These are phyloP conservation scores for Aspergillus floridensis DNA, from an alignment of 2,329 filamentous ascomycete genomes.

Conservation along the genomic window DNA sequence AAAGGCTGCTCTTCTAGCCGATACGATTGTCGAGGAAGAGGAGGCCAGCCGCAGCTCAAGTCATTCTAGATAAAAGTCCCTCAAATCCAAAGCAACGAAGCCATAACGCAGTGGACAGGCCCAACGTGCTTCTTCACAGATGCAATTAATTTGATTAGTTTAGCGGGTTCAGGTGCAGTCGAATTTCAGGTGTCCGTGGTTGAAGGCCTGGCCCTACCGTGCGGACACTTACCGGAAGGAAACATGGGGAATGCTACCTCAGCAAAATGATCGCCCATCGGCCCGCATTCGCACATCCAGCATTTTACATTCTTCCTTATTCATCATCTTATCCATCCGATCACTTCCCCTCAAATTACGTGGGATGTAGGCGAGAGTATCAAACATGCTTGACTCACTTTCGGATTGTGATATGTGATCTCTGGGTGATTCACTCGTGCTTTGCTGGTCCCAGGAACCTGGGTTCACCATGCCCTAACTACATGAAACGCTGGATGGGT, in stretches of 20 bases:
- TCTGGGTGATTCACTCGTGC: too few species aligned
- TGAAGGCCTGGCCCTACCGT: background rate
- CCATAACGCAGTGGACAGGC: background rate
- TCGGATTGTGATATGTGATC: too few species aligned
- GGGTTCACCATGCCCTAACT: too few species aligned
- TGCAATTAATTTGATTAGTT: background rate
- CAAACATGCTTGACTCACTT: too few species aligned
- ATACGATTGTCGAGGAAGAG: constrained; percentile 35
- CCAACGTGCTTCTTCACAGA: background rate
- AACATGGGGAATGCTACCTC: background rate
- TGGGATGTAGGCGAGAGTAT: too few species aligned
- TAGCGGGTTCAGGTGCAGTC: too few species aligned
- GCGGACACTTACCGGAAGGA: background rate
- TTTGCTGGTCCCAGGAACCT: too few species aligned
- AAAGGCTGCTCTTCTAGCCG: constrained; percentile 17
- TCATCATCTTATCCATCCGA: too few species aligned
- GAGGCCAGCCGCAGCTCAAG: constrained; percentile 21
- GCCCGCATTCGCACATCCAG: background rate
- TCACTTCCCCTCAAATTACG: too few species aligned
- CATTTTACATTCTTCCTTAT: too few species aligned
- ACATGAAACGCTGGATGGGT: too few species aligned
- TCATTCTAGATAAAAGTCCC: constrained; percentile 2
- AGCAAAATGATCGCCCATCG: background rate
- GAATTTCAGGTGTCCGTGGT: too few species aligned
- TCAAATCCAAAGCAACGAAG: background rate